These are phyloP conservation scores for Aspergillus pseudoglaucus DNA, from an alignment of 2,329 filamentous ascomycete genomes.

Conservation along the genomic window DNA sequence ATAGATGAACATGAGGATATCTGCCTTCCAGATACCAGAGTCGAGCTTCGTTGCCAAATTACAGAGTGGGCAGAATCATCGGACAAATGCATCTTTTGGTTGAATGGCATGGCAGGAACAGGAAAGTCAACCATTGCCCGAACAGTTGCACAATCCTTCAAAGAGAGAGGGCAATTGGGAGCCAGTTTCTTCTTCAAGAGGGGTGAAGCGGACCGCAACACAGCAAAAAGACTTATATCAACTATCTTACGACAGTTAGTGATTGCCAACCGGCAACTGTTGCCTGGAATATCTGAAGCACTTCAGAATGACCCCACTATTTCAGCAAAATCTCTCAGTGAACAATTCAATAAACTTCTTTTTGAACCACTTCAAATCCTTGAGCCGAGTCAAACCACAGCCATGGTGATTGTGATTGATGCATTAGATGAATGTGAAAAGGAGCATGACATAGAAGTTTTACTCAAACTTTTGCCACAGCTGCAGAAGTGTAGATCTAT, in stretches of 20 bases:
- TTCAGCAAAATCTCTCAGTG: neutral
- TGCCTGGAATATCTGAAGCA: neutral
- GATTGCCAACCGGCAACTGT: neutral
- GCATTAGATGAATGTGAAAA: neutral
- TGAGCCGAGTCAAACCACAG: too few relatives aligned
- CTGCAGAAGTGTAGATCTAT: neutral
- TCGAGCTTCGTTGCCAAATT: conserved; percentile 18
- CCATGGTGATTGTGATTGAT: neutral
- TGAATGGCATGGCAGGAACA: conserved; percentile 6
- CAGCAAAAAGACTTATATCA: neutral
- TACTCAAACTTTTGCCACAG: neutral
- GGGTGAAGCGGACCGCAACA: conserved; percentile 1
- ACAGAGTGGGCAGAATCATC: conserved; percentile 10
- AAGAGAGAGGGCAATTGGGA: conserved; percentile 3
- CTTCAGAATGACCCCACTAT: neutral
- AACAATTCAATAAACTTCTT: neutral
- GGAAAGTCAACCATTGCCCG: conserved; percentile 11
- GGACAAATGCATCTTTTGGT: conserved; percentile 8
- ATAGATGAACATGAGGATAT: conserved; percentile 12
- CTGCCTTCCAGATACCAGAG: conserved; percentile 19
- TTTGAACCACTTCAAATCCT: neutral
- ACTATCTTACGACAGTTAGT: neutral
- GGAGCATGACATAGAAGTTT: neutral
- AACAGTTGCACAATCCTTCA: conserved; percentile 6
- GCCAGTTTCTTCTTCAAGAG: conserved; percentile 16